Percentiles rank a stretch among this genome's conserved stretches.
phyloP scores from a whole-genome alignment of 768 basidiomycete genomes.

The Suillus clintonianus region DNA sequence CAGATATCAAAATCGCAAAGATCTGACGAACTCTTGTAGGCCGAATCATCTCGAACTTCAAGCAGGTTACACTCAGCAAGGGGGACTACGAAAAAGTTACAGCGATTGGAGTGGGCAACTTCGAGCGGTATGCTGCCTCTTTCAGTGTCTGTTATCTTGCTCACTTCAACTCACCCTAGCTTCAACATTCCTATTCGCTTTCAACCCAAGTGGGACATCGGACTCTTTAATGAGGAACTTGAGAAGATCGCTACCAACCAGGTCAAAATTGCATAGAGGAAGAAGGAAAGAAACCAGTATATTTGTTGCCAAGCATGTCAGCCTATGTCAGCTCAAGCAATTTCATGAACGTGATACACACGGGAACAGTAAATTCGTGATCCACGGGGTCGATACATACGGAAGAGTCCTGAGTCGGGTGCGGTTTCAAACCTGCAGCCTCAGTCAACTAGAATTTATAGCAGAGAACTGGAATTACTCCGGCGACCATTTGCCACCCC shows the following conservation, averaged over 20 bases:
- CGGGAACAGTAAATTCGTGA: background rate
- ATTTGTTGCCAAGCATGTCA: background rate
- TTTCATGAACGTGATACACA: background rate
- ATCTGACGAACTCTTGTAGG: slow-evolving; percentile 26
- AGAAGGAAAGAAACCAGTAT: background rate
- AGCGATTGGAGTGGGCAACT: slow-evolving; percentile 40
- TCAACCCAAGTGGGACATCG: slow-evolving; percentile 67
- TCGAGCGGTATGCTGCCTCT: slow-evolving; percentile 29
- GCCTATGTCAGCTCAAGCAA: background rate
- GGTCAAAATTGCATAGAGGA: slow-evolving; percentile 33
- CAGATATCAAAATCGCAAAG: background rate
- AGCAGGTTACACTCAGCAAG: slow-evolving; percentile 66
- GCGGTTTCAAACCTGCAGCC: background rate
- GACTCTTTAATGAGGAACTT: slow-evolving; percentile 64
- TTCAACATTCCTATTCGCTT: slow-evolving; percentile 68
- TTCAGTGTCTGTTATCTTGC: background rate
- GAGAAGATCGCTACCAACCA: slow-evolving; percentile 44
- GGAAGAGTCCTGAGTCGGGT: background rate
- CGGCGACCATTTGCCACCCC: no score
- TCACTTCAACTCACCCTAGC: slow-evolving; percentile 3
- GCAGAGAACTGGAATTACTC: no score
- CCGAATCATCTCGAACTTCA: slow-evolving; percentile 76
- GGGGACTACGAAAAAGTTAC: slow-evolving; percentile 63
- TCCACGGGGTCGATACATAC: background rate
- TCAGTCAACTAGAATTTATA: no score